Evolutionary conservation across 768 basidiomycete species (phyloP), one percentile per base, ranked within the genome.

Genomic region (Russula earlei): DNA sequence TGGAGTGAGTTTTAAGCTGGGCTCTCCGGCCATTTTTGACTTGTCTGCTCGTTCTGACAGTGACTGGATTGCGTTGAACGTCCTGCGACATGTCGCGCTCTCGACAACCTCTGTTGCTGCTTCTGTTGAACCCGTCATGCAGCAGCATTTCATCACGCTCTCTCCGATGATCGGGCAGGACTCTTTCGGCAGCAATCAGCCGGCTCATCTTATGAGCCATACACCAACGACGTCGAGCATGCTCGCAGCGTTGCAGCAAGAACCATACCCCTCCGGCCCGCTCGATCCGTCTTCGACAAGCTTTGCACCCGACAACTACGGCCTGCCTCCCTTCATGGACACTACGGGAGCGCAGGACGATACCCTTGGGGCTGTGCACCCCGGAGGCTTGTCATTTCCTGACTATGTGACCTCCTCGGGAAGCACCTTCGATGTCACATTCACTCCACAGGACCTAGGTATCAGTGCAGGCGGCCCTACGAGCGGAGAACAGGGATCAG

Each of bases 111-210:
- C 89, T 19, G 90, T 93, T 52, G 90, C 90, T 29, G 89, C 89
- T 20, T 92, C 90, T 24, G 90, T 93, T 51, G 90, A 93, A 66
- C 89, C 90, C 31, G 84, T 91, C 54, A 90, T 91, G 79, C 90
- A 91, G 63, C 89, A 91, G 65, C 85, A 89, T 64, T 93, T 85
- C 72, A 87, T 88, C 68, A 78, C 86, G 4, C 73, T 91, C 54
- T 91, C 88, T 52, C 87, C 90, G n/a, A 91, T 91, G 88, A 79
- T 84, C 29, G 89, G 88, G 24, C 87, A 91, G 65, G 90, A 91
- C 68, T 83, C 71, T 65, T 91, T 90, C 49, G 63, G 68, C 62
- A 77, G 77, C 56, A 65, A 76, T 36, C 75, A 85, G 17, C 42
- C 64, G 12, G 71, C 72, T 54, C 79, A 79, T 50, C 68, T 81